A percentile compares a stretch with the other conserved stretches of the same genome.
phyloP scores from a whole-genome alignment of 179 eudicot species.

The Spinacia oleracea region DNA sequence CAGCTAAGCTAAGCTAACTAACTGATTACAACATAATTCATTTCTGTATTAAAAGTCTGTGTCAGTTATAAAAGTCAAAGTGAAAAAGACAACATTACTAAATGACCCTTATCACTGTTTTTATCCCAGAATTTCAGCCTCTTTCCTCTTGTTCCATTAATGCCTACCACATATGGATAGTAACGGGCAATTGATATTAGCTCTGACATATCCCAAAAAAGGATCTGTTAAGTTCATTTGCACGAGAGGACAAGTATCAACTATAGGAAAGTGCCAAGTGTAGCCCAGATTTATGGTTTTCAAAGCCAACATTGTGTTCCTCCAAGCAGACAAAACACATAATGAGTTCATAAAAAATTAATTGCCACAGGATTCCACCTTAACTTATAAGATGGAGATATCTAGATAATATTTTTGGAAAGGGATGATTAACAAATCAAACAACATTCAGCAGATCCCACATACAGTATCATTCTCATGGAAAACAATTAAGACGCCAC shows the following conservation, averaged over 20 bases:
- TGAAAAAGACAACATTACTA: too few species aligned
- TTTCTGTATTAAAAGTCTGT: too few species aligned
- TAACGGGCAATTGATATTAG: not conserved
- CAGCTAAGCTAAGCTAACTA: too few species aligned
- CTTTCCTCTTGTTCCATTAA: not conserved
- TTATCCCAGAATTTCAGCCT: not conserved
- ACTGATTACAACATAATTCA: too few species aligned
- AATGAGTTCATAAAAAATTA: not conserved
- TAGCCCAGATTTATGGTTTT: not conserved
- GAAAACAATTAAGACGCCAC: not conserved
- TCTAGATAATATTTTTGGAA: not conserved
- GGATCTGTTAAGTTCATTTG: not conserved
- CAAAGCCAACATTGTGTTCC: not conserved
- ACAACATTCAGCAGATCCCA: not conserved
- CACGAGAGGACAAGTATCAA: not conserved
- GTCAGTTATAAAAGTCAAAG: too few species aligned
- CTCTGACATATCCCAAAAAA: not conserved
- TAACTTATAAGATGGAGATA: not conserved
- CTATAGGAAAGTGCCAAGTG: not conserved
- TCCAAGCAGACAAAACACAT: not conserved
- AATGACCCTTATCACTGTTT: too few species aligned
- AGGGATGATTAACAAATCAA: not conserved
- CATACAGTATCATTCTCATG: not conserved
- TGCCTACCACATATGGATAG: not conserved
- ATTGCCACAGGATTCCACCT: not conserved